Conservation (phyloP, 2,329 filamentous ascomycete genomes). For the Venturia asperata region DNA sequence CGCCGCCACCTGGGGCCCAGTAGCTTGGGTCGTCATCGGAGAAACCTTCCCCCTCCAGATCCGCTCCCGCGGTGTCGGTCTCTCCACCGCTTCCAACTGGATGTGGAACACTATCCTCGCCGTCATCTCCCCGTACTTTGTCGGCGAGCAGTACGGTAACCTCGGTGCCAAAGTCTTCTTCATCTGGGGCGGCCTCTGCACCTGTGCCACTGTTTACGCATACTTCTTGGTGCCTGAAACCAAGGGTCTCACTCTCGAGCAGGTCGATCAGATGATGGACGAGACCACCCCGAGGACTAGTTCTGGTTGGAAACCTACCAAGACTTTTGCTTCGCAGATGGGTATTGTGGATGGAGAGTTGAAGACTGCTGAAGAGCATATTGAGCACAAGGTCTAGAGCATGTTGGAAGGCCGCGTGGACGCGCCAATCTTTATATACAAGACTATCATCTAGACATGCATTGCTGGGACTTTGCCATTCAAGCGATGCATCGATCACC, state of each 20-base stretch:
- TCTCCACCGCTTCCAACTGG: slow-evolving; percentile 88
- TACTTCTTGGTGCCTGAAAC: slow-evolving; percentile 36
- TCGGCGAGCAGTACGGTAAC: slow-evolving; percentile 51
- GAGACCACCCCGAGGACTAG: slow-evolving; percentile 73
- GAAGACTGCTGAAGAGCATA: not conserved
- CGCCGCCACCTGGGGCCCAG: slow-evolving; percentile 80
- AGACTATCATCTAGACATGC: not conserved
- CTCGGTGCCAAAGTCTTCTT: slow-evolving; percentile 43
- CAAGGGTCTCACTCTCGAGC: slow-evolving; percentile 35
- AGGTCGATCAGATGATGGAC: slow-evolving; percentile 65
- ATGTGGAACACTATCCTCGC: slow-evolving; percentile 69
- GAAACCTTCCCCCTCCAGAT: slow-evolving; percentile 88
- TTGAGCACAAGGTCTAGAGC: not conserved
- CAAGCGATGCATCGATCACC: not conserved
- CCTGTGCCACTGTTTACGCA: slow-evolving; percentile 46
- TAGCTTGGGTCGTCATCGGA: slow-evolving; percentile 65
- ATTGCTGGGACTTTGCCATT: not conserved
- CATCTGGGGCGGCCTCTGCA: slow-evolving; percentile 37
- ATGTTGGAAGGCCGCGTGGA: not conserved
- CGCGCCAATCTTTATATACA: not conserved
- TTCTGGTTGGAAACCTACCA: slow-evolving; percentile 64
- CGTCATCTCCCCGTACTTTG: slow-evolving; percentile 68
- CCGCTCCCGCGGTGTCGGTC: slow-evolving; percentile 76
- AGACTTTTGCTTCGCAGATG: slow-evolving; percentile 55
- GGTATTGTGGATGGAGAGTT: slow-evolving; percentile 18